Evolutionary conservation across 345 rosid genomes (phyloP).

Genomic region (Limnanthes douglasii): DNA sequence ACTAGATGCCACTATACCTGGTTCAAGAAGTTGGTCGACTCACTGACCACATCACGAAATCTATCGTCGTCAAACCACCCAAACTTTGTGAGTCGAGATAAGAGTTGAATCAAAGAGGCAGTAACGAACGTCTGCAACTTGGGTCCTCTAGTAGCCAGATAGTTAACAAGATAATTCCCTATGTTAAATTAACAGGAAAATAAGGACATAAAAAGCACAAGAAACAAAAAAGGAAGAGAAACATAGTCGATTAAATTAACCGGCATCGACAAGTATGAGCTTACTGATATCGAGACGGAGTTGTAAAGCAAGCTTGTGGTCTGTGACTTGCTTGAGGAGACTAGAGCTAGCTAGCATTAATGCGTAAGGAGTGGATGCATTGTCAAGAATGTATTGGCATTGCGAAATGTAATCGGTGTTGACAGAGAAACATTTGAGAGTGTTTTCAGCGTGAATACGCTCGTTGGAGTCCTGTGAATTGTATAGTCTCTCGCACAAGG

Average conservation of each 20-base stretch:
- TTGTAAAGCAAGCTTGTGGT: constrained; percentile 68
- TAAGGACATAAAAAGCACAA: constrained; percentile 6
- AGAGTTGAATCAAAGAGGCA: constrained; percentile 74
- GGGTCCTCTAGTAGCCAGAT: constrained; percentile 90
- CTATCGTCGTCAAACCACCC: constrained; percentile 99
- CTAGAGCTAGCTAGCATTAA: constrained; percentile 99
- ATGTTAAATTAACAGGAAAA: neutral
- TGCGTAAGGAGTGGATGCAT: constrained; percentile 88
- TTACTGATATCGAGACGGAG: constrained; percentile 94
- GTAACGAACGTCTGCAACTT: constrained; percentile 72
- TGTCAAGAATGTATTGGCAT: constrained; percentile 95
- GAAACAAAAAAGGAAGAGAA: neutral
- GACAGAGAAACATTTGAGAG: constrained; percentile 78
- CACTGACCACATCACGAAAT: constrained; percentile 76
- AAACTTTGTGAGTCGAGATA: constrained; percentile 89
- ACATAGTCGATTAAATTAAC: neutral
- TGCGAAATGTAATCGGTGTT: constrained; percentile 87
- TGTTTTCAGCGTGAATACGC: constrained; percentile 84
- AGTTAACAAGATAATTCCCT: constrained; percentile 78
- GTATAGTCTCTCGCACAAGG: constrained; percentile 87
- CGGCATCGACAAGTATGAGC: neutral
- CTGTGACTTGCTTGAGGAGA: constrained; percentile 89
- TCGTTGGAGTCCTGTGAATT: constrained; percentile 91
- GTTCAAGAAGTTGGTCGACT: constrained; percentile 70
- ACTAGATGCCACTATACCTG: constrained; percentile 37